These are phyloP conservation scores for Cucumis hystrix DNA, from an alignment of 306 rosid species.

Conservation along the genomic window DNA sequence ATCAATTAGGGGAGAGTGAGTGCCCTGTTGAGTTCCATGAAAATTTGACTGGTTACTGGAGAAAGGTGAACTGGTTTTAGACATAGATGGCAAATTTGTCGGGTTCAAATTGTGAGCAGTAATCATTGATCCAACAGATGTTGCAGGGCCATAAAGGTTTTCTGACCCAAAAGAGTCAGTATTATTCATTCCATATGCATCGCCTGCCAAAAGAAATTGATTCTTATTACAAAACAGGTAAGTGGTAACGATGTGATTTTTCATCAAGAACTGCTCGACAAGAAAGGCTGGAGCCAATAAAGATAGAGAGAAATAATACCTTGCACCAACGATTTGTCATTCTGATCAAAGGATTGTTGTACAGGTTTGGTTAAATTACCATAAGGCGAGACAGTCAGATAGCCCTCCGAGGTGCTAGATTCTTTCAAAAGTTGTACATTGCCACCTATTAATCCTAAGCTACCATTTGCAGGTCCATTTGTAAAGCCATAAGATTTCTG, in stretches of 20 bases:
- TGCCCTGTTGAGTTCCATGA: slow-evolving; percentile 46
- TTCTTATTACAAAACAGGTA: slow-evolving; percentile 1
- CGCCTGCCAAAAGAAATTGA: slow-evolving; percentile 47
- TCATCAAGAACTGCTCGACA: background rate
- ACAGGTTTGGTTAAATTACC: slow-evolving; percentile 55
- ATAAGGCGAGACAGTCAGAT: slow-evolving; percentile 28
- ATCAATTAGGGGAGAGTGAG: slow-evolving; percentile 50
- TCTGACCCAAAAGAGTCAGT: slow-evolving; percentile 61
- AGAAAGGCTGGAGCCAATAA: background rate
- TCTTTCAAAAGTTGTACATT: slow-evolving; percentile 46
- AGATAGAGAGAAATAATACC: slow-evolving; percentile 25
- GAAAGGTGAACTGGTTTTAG: slow-evolving; percentile 45
- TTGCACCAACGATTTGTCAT: slow-evolving; percentile 43
- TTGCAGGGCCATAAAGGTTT: slow-evolving; percentile 40
- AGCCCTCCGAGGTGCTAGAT: slow-evolving; percentile 53
- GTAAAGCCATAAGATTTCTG: slow-evolving; percentile 68
- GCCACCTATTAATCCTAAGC: slow-evolving; percentile 68
- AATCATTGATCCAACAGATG: slow-evolving; percentile 66
- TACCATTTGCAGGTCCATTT: slow-evolving; percentile 59
- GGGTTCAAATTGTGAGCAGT: slow-evolving; percentile 54
- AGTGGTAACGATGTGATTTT: background rate
- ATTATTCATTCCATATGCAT: slow-evolving; percentile 57
- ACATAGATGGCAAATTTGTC: slow-evolving; percentile 39
- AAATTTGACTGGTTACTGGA: slow-evolving; percentile 52
- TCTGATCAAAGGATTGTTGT: slow-evolving; percentile 60